Conservation (phyloP, 371 early-diverging fungal species). For the Phascolomyces articulosus region DNA sequence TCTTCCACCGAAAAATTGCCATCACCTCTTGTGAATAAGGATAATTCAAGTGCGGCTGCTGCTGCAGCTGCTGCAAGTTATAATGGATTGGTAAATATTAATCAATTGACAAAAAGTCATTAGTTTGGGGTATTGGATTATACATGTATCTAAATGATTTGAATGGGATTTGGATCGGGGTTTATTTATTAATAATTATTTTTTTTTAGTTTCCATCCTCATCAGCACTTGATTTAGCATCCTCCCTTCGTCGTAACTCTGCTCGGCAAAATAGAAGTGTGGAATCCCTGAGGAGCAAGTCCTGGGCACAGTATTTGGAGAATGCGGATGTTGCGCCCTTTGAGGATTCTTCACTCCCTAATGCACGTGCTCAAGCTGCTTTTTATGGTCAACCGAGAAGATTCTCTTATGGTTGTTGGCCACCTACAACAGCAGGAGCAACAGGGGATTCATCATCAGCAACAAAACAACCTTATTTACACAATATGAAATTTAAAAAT, state of each 20-base stretch:
- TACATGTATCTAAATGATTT: too few species aligned
- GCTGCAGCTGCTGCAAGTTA: conserved; percentile 1
- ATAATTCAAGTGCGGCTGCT: neutral
- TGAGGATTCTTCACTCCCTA: conserved; percentile 14
- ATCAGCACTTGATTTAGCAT: conserved; percentile 45
- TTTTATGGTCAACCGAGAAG: conserved; percentile 31
- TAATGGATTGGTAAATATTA: conserved; percentile 25
- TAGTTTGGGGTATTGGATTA: too few species aligned
- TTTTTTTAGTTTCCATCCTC: conserved; percentile 38
- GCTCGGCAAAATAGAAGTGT: conserved; percentile 40
- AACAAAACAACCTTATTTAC: conserved; percentile 1
- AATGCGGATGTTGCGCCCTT: conserved; percentile 9
- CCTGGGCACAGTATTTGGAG: conserved; percentile 53
- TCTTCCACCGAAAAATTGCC: conserved; percentile 26
- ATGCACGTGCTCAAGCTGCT: conserved; percentile 31
- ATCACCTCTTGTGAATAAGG: conserved; percentile 18
- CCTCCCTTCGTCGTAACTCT: conserved; percentile 29
- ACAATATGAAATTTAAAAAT: conserved; percentile 12
- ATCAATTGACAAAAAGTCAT: too few species aligned
- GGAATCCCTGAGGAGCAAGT: conserved; percentile 45
- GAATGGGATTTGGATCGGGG: neutral
- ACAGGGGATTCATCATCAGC: neutral
- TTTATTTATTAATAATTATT: neutral
- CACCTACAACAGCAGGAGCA: neutral
- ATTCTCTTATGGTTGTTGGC: conserved; percentile 35